These are phyloP conservation scores for Aspergillus neoniger DNA, from an alignment of 2,329 filamentous ascomycete species.

Conservation along the genomic window DNA sequence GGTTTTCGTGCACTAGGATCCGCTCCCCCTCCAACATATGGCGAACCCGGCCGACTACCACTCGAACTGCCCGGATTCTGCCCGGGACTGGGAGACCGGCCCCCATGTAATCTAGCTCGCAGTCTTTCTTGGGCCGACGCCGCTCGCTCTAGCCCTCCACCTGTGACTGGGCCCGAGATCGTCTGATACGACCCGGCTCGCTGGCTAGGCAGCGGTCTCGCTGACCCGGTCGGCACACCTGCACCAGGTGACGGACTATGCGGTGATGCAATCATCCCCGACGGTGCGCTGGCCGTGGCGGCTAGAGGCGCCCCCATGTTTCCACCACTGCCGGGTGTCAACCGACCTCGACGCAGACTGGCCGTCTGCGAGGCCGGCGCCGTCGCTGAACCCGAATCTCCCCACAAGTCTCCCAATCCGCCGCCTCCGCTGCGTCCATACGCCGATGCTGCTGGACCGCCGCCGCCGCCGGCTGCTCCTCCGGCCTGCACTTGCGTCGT, in stretches of 20 bases:
- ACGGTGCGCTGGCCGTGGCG: constrained; percentile 26
- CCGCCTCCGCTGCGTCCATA: constrained; percentile 41
- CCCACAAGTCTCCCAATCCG: constrained; percentile 62
- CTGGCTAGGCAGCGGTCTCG: constrained; percentile 70
- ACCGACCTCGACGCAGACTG: constrained; percentile 41
- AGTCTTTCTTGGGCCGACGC: constrained; percentile 73
- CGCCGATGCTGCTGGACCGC: constrained; percentile 27
- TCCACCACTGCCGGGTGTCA: constrained; percentile 13
- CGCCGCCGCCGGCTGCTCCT: constrained; percentile 26
- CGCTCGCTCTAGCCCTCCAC: constrained; percentile 28
- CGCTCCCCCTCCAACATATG: constrained; percentile 21
- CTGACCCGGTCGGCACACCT: constrained; percentile 30
- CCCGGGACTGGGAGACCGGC: constrained; percentile 37
- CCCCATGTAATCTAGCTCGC: constrained; percentile 75
- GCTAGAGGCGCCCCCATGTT: constrained; percentile 24
- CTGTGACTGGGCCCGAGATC: constrained; percentile 35
- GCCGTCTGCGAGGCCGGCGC: constrained; percentile 38
- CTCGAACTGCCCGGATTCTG: constrained; percentile 16
- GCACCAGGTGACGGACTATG: constrained; percentile 30
- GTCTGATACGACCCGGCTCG: constrained; percentile 73
- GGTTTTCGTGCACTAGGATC: constrained; percentile 38
- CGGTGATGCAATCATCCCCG: constrained; percentile 23
- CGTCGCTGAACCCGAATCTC: constrained; percentile 41
- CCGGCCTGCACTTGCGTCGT: constrained; percentile 56
- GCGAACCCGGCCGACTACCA: constrained; percentile 13